phyloP scores from a whole-genome alignment of 2,329 filamentous ascomycete genomes.

The Trichoderma brevicompactum region DNA sequence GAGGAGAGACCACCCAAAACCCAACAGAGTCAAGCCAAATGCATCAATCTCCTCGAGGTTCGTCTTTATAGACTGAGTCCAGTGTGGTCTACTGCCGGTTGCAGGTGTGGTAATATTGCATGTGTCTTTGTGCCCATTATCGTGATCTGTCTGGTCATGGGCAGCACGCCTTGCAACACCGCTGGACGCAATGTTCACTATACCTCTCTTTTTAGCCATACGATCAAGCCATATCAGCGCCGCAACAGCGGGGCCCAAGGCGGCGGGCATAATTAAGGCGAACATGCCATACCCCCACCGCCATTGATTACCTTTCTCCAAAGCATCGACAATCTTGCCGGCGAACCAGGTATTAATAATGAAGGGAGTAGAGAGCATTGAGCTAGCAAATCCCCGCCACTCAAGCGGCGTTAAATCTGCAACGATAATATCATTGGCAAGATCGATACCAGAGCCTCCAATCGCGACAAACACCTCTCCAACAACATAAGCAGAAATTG shows the following conservation, averaged over 20 bases:
- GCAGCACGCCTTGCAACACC: constrained; percentile 43
- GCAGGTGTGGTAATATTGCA: constrained; percentile 28
- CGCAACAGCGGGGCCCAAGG: constrained; percentile 57
- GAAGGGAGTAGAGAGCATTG: constrained; percentile 38
- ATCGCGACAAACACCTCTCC: constrained; percentile 63
- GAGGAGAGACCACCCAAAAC: constrained; percentile 58
- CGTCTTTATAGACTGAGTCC: constrained; percentile 33
- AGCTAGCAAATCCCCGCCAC: constrained; percentile 43
- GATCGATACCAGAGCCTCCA: constrained; percentile 62
- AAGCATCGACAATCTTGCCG: constrained; percentile 47
- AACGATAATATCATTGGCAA: constrained; percentile 66
- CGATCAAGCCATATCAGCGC: constrained; percentile 60
- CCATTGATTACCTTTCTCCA: constrained; percentile 39
- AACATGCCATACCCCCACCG: constrained; percentile 60
- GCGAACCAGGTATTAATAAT: constrained; percentile 47
- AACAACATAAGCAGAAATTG: constrained; percentile 56
- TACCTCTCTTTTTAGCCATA: constrained; percentile 58
- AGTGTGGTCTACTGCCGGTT: constrained; percentile 32
- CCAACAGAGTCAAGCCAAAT: constrained; percentile 51
- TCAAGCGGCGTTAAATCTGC: constrained; percentile 61
- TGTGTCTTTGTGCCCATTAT: background rate
- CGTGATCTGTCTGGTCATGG: constrained; percentile 21
- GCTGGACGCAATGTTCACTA: constrained; percentile 44
- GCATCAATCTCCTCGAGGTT: constrained; percentile 50
- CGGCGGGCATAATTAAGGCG: constrained; percentile 61